Conservation (phyloP, 495 filamentous ascomycete species). For the Hypoxylon crocopeplum region DNA sequence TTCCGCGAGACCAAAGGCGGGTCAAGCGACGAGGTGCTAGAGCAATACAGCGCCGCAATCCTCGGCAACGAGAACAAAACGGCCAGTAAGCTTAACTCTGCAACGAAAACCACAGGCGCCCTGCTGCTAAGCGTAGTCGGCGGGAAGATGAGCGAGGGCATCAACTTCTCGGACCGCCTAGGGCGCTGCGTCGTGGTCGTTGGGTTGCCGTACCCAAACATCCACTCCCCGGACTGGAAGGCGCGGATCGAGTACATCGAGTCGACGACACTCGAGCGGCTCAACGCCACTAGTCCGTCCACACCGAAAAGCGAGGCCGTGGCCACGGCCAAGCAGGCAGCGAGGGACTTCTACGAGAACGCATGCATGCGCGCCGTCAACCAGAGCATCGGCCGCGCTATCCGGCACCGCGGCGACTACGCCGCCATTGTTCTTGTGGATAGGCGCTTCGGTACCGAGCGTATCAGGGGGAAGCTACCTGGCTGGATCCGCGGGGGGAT, state of each 20-base stretch:
- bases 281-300: slow-evolving; percentile 48
- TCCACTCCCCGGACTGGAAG: slow-evolving; percentile 87
- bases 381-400: slow-evolving; percentile 92
- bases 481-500: slow-evolving; percentile 81
- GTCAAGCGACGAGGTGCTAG: slow-evolving; percentile 70
- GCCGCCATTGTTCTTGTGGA: slow-evolving; percentile 90
- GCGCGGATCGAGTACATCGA: slow-evolving; percentile 89
- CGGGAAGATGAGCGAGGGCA: slow-evolving; percentile 93
- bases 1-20: slow-evolving; percentile 69
- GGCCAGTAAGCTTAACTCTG: neutral
- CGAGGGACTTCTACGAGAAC: slow-evolving; percentile 90
- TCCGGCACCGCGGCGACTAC: slow-evolving; percentile 86
- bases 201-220: slow-evolving; percentile 92
- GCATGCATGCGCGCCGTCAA: slow-evolving; percentile 96
- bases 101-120: slow-evolving; percentile 63
- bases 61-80: slow-evolving; percentile 37
- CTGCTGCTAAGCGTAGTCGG: slow-evolving; percentile 93
- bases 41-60: slow-evolving; percentile 74
- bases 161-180: slow-evolving; percentile 94
- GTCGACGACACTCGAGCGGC: slow-evolving; percentile 61
- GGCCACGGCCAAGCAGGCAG: slow-evolving; percentile 66
- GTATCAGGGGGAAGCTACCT: slow-evolving; percentile 81
- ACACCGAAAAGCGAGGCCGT: slow-evolving; percentile 60
- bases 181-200: slow-evolving; percentile 89
- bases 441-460: slow-evolving; percentile 69